Conservation (phyloP, 1,284 basidiomycete genomes). For the Afroboletus lepidellus region DNA sequence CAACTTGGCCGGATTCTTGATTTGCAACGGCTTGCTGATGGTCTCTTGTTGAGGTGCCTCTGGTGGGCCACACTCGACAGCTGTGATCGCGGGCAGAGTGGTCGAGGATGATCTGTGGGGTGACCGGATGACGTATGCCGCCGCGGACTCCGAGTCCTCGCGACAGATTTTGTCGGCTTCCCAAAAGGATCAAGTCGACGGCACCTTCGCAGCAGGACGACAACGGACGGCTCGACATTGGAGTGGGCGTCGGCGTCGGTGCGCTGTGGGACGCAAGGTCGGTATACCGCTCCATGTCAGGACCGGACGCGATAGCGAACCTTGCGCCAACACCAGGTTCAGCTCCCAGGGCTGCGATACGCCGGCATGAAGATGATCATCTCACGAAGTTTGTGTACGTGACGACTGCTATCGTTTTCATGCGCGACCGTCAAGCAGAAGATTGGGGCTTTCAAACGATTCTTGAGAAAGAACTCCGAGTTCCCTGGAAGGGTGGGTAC, state of each 20-base stretch:
- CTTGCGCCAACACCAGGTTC: conserved; percentile 80
- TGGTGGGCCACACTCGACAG: too few relatives aligned
- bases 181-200: conserved; percentile 72
- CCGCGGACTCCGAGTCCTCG: conserved; percentile 74
- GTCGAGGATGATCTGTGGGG: too few relatives aligned
- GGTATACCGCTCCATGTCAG: conserved; percentile 22
- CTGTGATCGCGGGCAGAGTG: too few relatives aligned
- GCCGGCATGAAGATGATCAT: conserved; percentile 83
- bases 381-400: conserved; percentile 70
- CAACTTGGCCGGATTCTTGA: too few relatives aligned
- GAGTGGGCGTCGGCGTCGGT: conserved; percentile 85
- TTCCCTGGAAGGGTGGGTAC: conserved; percentile 65
- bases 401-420: background rate
- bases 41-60: too few relatives aligned
- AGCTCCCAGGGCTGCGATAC: conserved; percentile 74
- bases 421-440: conserved; percentile 53
- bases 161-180: conserved; percentile 74
- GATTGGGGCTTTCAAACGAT: conserved; percentile 80
- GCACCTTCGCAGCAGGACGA: conserved; percentile 21
- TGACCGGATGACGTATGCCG: too few relatives aligned
- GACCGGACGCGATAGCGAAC: conserved; percentile 38
- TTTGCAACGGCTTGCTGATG: too few relatives aligned
- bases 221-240: conserved; percentile 68
- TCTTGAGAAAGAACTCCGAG: conserved; percentile 76
- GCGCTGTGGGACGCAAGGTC: conserved; percentile 68